Evolutionary conservation across 2,329 filamentous ascomycete genomes (phyloP), one percentile per base, ranked within the genome.

Genomic region (Cercospora brassicicola): DNA sequence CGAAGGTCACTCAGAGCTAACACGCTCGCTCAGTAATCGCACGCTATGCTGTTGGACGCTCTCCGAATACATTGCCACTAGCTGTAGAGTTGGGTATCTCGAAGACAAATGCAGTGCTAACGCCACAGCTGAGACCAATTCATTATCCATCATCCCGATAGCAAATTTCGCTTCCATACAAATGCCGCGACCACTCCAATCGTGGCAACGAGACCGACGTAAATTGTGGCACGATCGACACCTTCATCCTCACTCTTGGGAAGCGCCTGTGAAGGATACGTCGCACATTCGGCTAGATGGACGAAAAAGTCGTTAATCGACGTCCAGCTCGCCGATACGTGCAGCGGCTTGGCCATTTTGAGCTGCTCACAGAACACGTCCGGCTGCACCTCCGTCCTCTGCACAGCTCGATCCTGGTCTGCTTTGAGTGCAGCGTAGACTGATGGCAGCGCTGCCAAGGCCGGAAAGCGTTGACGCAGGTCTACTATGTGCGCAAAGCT

Each of bases 301-400:
- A 97, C 93, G 80, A 98, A 99, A 39, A 98, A 86, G 80, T 99
- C 95, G 71, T 91, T 91, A 73, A 98, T 97, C 75, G 92, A 96
- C 75, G 88, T 89, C 95, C 95, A 99, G 6, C 91, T 95, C 31
- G 95, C 93, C 76, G 93, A 97, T 63, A 97, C 95, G 81, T 99
- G 96, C 48, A 98, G 83, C 5, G 95, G 95, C 2, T 94, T 90
- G 65, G 91, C 89, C 91, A 98, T 96, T 78, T 92, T 94, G 73
- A 96, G 83, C 42, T 87, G 86, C 61, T 90, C 88, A 0, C 94
- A 96, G 80, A 97, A 97, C 71, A 93, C 90, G 77, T 99, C 95
- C 1, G 95, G 95, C 79, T 97, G 94, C 71, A 90, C 83, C 79
- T 97, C 93, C 68, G 91, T 91, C 67, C 95, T 88, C 81, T 99